A percentile compares a stretch with the other conserved stretches of the same genome.
Evolutionary conservation across 179 eudicot species (phyloP).

Genomic region (Patellifolia procumbens): DNA sequence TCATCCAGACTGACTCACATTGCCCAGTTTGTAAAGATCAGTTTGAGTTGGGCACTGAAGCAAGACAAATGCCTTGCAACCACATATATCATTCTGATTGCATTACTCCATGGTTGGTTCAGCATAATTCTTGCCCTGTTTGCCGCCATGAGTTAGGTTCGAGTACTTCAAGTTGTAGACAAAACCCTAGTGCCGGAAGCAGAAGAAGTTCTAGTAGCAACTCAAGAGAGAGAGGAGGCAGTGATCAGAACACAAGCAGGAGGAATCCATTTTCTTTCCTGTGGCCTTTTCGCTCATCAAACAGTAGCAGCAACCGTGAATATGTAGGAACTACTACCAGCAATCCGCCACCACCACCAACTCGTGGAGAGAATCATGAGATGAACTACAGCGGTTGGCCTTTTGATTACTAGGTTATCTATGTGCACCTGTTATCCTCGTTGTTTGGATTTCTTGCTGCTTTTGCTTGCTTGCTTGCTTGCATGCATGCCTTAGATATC

Average conservation of each 20-base stretch:
- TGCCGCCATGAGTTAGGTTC: conserved; percentile 47
- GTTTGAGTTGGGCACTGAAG: conserved; percentile 61
- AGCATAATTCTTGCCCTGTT: conserved; percentile 75
- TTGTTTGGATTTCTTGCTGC: conserved; percentile 21
- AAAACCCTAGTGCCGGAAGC: conserved; percentile 35
- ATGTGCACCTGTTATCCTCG: not conserved
- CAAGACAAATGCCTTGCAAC: conserved; percentile 67
- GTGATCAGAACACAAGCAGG: conserved; percentile 44
- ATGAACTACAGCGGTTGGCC: conserved; percentile 59
- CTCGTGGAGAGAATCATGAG: conserved; percentile 29
- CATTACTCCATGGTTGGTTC: conserved; percentile 76
- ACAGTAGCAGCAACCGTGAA: conserved; percentile 31
- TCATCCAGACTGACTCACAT: conserved; percentile 50
- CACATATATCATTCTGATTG: conserved; percentile 83
- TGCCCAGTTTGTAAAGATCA: conserved; percentile 74
- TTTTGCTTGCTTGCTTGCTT: conserved; percentile 19
- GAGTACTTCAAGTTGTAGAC: conserved; percentile 24
- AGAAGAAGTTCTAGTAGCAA: conserved; percentile 36
- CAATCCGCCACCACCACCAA: conserved; percentile 27
- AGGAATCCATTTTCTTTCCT: conserved; percentile 63
- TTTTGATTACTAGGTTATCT: conserved; percentile 49
- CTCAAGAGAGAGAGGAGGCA: conserved; percentile 38
- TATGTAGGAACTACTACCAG: conserved; percentile 32
- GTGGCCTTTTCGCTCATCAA: conserved; percentile 78
- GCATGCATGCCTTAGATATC: conserved; percentile 14